Conservation (phyloP, 768 basidiomycete species). For the Lactarius deliciosus region DNA sequence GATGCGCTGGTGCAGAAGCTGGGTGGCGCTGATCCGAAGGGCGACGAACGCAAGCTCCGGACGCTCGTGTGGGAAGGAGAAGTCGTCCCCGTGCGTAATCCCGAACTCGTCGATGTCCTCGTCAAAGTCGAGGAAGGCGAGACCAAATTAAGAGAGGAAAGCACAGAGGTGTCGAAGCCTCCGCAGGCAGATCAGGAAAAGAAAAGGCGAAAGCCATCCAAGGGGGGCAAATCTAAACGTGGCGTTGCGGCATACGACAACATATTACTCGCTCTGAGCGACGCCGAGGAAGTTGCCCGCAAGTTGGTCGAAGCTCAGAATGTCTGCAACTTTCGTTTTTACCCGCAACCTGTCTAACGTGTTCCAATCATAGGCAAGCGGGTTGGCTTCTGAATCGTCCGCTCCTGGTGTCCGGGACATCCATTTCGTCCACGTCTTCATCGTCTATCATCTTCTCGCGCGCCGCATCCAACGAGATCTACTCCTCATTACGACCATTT, state of each 20-base stretch:
- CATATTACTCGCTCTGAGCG: constrained; percentile 79
- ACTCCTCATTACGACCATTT: constrained; percentile 66
- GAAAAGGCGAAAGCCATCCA: constrained; percentile 41
- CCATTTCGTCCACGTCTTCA: constrained; percentile 82
- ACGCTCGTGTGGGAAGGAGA: constrained; percentile 77
- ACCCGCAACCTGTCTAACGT: constrained; percentile 8
- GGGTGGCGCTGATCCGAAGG: constrained; percentile 39
- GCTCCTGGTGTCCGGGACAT: constrained; percentile 63
- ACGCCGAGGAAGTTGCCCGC: constrained; percentile 83
- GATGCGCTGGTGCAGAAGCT: constrained; percentile 54
- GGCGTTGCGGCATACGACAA: constrained; percentile 87
- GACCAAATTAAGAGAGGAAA: constrained; percentile 48
- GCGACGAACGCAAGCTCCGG: constrained; percentile 51
- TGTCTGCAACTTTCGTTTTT: constrained; percentile 42
- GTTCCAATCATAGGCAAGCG: constrained; percentile 38
- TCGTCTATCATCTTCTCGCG: constrained; percentile 84
- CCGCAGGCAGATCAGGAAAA: constrained; percentile 36
- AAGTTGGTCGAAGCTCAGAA: constrained; percentile 84
- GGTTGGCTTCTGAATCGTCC: constrained; percentile 41
- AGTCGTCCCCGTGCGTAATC: constrained; percentile 81
- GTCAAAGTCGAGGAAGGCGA: constrained; percentile 81
- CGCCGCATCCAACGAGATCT: constrained; percentile 88
- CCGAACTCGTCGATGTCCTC: constrained; percentile 87
- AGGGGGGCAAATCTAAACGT: constrained; percentile 55
- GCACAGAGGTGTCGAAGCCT: constrained; percentile 32